Conservation (phyloP, 345 rosid genomes). For the Mangifera indica region DNA sequence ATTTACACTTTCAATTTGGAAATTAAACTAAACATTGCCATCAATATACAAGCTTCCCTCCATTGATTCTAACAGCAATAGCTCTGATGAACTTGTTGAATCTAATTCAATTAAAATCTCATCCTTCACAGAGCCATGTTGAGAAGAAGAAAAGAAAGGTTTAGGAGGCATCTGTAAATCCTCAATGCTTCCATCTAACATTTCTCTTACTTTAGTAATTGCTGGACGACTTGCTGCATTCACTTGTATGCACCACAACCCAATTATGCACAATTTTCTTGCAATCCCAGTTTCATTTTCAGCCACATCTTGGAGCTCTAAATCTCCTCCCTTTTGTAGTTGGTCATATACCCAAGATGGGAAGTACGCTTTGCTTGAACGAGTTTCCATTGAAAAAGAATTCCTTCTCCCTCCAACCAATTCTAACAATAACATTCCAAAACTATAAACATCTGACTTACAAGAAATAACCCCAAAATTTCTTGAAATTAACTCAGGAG, state of each 20-base stretch:
- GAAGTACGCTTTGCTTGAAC: background rate
- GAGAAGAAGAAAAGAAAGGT: constrained; percentile 28
- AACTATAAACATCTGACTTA: constrained; percentile 16
- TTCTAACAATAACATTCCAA: constrained; percentile 11
- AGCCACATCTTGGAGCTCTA: constrained; percentile 24
- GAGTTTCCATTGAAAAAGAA: background rate
- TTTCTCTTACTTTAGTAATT: constrained; percentile 37
- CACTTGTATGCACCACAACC: constrained; percentile 44
- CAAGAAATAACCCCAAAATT: background rate
- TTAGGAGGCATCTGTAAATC: constrained; percentile 34
- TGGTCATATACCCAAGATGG: constrained; percentile 21
- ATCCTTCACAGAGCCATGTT: background rate
- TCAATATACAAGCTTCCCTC: background rate
- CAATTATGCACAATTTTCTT: constrained; percentile 30
- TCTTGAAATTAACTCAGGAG: constrained; percentile 1
- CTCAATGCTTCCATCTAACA: constrained; percentile 24
- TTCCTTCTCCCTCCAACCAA: constrained; percentile 4
- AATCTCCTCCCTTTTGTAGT: constrained; percentile 26
- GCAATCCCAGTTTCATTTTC: constrained; percentile 13
- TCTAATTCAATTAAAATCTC: background rate
- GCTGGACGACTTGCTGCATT: constrained; percentile 29
- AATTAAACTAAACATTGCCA: too few species aligned
- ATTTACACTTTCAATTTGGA: too few species aligned
- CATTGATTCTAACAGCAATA: background rate
- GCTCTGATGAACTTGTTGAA: background rate